phyloP scores from a whole-genome alignment of 495 filamentous ascomycete genomes.

The Aspergillus ostianus region DNA sequence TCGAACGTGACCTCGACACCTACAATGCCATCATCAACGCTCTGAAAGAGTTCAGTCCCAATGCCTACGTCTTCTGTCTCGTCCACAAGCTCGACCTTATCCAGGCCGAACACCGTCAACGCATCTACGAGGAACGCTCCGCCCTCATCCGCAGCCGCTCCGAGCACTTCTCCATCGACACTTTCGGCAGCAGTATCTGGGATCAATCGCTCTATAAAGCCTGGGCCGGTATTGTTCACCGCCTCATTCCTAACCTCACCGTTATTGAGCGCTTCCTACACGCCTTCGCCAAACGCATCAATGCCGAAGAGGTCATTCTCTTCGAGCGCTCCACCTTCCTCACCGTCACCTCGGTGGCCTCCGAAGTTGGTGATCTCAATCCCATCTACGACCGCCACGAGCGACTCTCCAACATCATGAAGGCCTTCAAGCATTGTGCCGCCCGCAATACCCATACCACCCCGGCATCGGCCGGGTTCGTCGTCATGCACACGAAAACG shows the following conservation, averaged over 20 bases:
- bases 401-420: slow-evolving; percentile 92
- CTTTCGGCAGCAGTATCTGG: slow-evolving; percentile 96
- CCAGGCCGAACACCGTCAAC: slow-evolving; percentile 69
- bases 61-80: slow-evolving; percentile 83
- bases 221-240: slow-evolving; percentile 96
- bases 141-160: slow-evolving; percentile 70
- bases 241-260: slow-evolving; percentile 88
- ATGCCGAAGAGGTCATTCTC: slow-evolving; percentile 90
- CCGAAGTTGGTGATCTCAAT: slow-evolving; percentile 69
- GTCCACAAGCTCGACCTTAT: slow-evolving; percentile 99
- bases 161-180: slow-evolving; percentile 65
- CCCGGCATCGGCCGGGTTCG: slow-evolving; percentile 56
- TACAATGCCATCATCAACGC: slow-evolving; percentile 85
- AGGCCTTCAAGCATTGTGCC: slow-evolving; percentile 88
- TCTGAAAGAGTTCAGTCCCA: slow-evolving; percentile 77
- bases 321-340: slow-evolving; percentile 97
- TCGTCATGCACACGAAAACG: slow-evolving; percentile 66
- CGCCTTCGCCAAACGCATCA: slow-evolving; percentile 74
- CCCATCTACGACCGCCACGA: slow-evolving; percentile 91
- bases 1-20: slow-evolving; percentile 83
- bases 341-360: slow-evolving; percentile 82
- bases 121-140: slow-evolving; percentile 77
- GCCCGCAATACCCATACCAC: slow-evolving; percentile 55
- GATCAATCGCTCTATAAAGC: slow-evolving; percentile 97
- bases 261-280: slow-evolving; percentile 82